Evolutionary conservation across 2,329 filamentous ascomycete genomes (phyloP).

Genomic region (Aspergillus uvarum): DNA sequence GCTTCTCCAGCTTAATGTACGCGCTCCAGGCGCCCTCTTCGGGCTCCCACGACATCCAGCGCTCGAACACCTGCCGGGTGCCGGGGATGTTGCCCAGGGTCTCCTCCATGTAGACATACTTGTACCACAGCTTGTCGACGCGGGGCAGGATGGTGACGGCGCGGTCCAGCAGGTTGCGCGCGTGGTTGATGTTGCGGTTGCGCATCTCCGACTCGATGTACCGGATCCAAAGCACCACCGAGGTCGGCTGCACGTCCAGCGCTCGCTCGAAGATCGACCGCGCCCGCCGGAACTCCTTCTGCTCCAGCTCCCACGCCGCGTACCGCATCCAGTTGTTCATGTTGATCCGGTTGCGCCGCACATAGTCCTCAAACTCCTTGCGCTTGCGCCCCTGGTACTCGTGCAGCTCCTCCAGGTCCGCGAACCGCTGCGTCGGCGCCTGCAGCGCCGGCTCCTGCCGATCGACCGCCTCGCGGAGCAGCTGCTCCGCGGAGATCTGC

Average conservation of each 20-base stretch:
- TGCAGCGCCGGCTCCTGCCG: constrained; percentile 85
- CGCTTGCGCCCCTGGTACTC: constrained; percentile 95
- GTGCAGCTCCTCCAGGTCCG: constrained; percentile 95
- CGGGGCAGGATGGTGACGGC: constrained; percentile 90
- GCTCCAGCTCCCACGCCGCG: constrained; percentile 94
- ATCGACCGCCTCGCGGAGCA: constrained; percentile 95
- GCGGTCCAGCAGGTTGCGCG: constrained; percentile 87
- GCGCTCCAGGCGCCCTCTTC: constrained; percentile 93
- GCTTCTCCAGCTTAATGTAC: constrained; percentile 95
- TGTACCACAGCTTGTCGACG: constrained; percentile 97
- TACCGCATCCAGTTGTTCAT: constrained; percentile 99
- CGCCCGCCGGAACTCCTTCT: constrained; percentile 92
- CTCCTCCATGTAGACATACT: constrained; percentile 99
- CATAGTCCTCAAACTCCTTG: constrained; percentile 97
- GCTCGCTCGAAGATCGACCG: constrained; percentile 93
- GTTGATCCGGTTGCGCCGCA: constrained; percentile 87
- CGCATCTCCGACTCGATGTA: constrained; percentile 98
- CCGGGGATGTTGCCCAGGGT: constrained; percentile 92
- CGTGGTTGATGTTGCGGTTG: constrained; percentile 91
- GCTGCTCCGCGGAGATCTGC: constrained; percentile 94
- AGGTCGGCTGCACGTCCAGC: constrained; percentile 85
- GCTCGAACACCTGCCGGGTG: constrained; percentile 89
- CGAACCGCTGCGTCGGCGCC: constrained; percentile 90
- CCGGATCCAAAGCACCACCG: constrained; percentile 82
- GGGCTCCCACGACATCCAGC: constrained; percentile 98